Percentiles rank a stretch among this genome's conserved stretches.
Conservation (phyloP, 139 green algal genomes). For the Chlamydomonas urium region DNA sequence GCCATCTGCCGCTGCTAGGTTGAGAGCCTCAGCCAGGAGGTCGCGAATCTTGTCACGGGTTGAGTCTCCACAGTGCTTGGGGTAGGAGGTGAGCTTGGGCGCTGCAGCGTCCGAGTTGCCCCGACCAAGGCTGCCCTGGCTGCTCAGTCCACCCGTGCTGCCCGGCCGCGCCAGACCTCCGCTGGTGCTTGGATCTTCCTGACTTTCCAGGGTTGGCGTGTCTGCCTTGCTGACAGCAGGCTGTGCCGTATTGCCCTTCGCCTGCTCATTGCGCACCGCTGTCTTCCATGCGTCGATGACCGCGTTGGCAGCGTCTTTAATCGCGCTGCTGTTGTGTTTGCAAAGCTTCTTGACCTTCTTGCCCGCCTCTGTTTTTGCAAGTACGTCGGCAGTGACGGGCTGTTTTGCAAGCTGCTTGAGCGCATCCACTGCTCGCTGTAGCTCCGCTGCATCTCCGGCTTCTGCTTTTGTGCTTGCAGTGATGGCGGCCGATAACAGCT, state of each 20-base stretch:
- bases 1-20: constrained; percentile 11
- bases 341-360: constrained; percentile 70
- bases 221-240: too few species aligned
- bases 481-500: constrained; percentile 17
- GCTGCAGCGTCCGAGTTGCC: too few species aligned
- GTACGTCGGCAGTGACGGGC: constrained; percentile 54
- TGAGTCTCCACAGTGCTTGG: constrained; percentile 40
- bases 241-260: background rate
- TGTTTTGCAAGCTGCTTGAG: constrained; percentile 49
- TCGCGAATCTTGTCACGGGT: constrained; percentile 55
- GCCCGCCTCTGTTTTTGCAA: constrained; percentile 70
- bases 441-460: constrained; percentile 48
- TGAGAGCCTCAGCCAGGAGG: constrained; percentile 46
- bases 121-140: background rate
- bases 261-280: constrained; percentile 42
- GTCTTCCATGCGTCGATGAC: constrained; percentile 74
- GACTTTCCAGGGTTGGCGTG: too few species aligned
- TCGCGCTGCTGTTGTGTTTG: constrained; percentile 51
- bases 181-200: too few species aligned
- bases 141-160: background rate
- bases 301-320: constrained; percentile 49
- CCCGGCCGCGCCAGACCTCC: background rate
- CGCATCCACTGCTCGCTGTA: constrained; percentile 55
- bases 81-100: background rate
- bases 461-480: constrained; percentile 13